A percentile compares a stretch with the other conserved stretches of the same genome.
Conservation (phyloP, 257 asterid genomes). For the Cruciata laevipes region DNA sequence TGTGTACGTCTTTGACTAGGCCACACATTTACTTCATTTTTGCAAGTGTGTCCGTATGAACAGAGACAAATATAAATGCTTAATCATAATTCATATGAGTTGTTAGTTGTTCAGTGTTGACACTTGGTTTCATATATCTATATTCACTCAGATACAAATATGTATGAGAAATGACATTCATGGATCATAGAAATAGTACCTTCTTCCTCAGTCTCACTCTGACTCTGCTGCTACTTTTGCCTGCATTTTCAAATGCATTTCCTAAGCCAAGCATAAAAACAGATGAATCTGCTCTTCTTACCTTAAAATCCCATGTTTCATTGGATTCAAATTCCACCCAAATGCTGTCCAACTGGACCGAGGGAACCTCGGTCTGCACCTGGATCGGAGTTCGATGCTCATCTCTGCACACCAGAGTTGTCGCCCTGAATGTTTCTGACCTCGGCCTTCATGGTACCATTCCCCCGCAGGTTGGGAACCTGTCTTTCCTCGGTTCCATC, state of each 20-base stretch:
- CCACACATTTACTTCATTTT: too few species aligned
- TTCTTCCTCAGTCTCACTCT: background rate
- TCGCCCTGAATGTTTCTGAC: too few species aligned
- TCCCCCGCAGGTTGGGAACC: background rate
- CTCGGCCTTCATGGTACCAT: conserved; percentile 7
- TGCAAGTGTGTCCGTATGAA: too few species aligned
- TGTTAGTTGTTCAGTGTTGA: too few species aligned
- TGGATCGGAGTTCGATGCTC: conserved; percentile 18
- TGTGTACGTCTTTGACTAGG: too few species aligned
- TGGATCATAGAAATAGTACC: background rate
- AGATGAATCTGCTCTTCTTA: background rate
- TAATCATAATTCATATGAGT: too few species aligned
- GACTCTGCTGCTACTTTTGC: background rate
- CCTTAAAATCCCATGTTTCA: background rate
- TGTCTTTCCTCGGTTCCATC: conserved; percentile 20
- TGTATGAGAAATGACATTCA: background rate
- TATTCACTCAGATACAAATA: too few species aligned
- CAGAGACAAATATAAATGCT: too few species aligned
- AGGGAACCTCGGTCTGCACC: background rate
- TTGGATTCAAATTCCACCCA: background rate
- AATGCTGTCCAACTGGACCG: conserved; percentile 11
- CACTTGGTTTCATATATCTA: too few species aligned
- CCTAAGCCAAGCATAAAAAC: background rate
- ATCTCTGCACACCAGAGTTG: too few species aligned
- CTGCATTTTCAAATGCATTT: background rate